These are phyloP conservation scores for Gracilaria caudata DNA, from an alignment of 23 red algal species.

Conservation along the genomic window DNA sequence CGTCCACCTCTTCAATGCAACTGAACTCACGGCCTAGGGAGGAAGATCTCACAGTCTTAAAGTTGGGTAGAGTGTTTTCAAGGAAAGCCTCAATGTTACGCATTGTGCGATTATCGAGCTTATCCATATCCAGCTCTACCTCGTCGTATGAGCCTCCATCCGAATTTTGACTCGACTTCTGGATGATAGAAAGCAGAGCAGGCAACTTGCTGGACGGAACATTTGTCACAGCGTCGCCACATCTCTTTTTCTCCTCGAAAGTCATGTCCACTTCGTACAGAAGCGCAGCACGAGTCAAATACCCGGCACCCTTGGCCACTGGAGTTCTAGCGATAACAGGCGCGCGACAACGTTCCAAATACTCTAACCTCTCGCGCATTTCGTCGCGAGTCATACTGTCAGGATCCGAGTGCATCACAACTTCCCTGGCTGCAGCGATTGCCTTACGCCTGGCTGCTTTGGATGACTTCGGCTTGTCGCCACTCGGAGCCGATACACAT, in stretches of 20 bases:
- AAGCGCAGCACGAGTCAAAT: constrained; percentile 53
- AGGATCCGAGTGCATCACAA: constrained; percentile 29
- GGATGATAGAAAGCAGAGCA: constrained; percentile 53
- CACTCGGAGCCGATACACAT: constrained; percentile 8
- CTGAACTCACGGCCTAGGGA: constrained; percentile 61
- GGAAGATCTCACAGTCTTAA: constrained; percentile 53
- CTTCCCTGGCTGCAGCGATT: neutral
- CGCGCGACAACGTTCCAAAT: constrained; percentile 36
- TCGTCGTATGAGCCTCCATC: constrained; percentile 30
- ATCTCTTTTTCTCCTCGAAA: constrained; percentile 71
- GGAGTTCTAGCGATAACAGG: constrained; percentile 56
- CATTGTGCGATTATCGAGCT: constrained; percentile 62
- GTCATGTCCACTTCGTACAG: constrained; percentile 64
- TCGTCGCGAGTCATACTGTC: constrained; percentile 10
- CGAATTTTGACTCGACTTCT: constrained; percentile 11
- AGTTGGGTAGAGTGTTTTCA: constrained; percentile 59
- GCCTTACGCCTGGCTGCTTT: constrained; percentile 12
- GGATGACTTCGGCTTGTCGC: neutral
- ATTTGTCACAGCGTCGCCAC: constrained; percentile 38
- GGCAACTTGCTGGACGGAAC: constrained; percentile 51
- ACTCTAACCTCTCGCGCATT: constrained; percentile 44
- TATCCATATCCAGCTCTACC: constrained; percentile 78
- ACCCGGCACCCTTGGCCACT: constrained; percentile 59
- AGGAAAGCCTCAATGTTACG: constrained; percentile 84
- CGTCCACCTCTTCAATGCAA: constrained; percentile 48